These are phyloP conservation scores for Puccinia novopanici DNA, from an alignment of 1,284 basidiomycete species.

Conservation along the genomic window DNA sequence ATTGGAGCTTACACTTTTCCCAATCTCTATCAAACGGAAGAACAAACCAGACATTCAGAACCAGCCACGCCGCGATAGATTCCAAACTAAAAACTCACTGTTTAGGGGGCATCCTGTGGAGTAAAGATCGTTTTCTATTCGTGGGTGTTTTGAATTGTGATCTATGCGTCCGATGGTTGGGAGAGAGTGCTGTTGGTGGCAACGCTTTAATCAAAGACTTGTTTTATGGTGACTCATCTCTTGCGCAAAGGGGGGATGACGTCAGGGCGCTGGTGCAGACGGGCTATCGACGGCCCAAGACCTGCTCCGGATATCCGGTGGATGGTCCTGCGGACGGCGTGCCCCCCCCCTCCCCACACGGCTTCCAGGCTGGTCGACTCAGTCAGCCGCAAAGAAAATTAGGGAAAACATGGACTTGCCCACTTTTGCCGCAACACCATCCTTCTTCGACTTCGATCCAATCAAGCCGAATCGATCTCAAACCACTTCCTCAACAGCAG, in stretches of 20 bases:
- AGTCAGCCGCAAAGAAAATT: too few relatives aligned
- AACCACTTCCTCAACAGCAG: neutral
- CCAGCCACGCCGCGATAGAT: neutral
- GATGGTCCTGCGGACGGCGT: neutral
- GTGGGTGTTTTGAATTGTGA: neutral
- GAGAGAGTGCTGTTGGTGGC: too few relatives aligned
- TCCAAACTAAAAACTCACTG: conserved; percentile 19
- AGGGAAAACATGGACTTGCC: conserved; percentile 35
- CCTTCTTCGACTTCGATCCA: conserved; percentile 43
- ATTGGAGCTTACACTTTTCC: conserved; percentile 37
- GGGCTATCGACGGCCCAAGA: too few relatives aligned
- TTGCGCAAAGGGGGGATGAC: neutral
- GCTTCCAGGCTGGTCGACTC: too few relatives aligned
- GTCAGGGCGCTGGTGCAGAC: too few relatives aligned
- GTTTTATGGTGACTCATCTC: neutral
- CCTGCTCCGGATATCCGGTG: neutral
- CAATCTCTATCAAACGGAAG: conserved; percentile 17
- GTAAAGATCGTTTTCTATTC: neutral
- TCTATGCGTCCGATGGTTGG: neutral
- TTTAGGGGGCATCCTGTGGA: conserved; percentile 23
- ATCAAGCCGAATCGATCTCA: conserved; percentile 6
- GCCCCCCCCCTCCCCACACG: too few relatives aligned
- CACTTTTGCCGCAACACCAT: conserved; percentile 34
- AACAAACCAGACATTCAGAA: neutral
- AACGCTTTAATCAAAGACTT: too few relatives aligned